phyloP scores from a whole-genome alignment of 2,329 filamentous ascomycete species.

The Aspergillus udagawae region DNA sequence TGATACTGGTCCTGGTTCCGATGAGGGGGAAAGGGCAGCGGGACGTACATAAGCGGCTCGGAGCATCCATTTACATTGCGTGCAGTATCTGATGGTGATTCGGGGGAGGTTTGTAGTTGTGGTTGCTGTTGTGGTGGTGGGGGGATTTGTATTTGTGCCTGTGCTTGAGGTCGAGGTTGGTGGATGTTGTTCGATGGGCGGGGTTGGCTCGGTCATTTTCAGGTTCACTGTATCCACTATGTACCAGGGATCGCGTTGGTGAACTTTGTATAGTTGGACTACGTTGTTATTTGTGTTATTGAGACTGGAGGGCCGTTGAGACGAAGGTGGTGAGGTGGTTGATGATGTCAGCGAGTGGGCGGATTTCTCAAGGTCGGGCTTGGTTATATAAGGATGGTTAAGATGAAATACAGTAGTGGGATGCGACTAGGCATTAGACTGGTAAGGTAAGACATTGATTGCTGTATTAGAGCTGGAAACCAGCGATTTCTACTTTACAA shows the following conservation, averaged over 20 bases:
- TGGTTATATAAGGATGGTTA: not conserved
- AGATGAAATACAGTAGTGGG: not conserved
- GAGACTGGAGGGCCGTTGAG: not conserved
- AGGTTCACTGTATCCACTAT: too few relatives aligned
- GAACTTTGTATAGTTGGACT: not conserved
- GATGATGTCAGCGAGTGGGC: constrained; percentile 28
- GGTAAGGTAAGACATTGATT: constrained; percentile 4
- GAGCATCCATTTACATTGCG: constrained; percentile 89
- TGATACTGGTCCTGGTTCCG: not conserved
- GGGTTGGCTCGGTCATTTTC: constrained; percentile 14
- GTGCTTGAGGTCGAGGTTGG: not conserved
- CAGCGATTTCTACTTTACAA: constrained; percentile 16
- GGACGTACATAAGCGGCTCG: constrained; percentile 73
- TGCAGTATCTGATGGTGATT: constrained; percentile 87
- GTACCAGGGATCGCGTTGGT: not conserved
- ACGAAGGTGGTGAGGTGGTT: constrained; percentile 12
- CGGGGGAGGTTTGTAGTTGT: constrained; percentile 56
- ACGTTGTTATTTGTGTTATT: not conserved
- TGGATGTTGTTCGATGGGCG: constrained; percentile 10
- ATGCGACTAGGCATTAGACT: constrained; percentile 1
- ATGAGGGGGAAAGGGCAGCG: constrained; percentile 1
- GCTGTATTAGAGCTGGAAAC: not conserved
- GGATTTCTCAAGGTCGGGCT: not conserved
- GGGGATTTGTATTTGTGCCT: not conserved
- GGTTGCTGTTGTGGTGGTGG: constrained; percentile 1